phyloP scores from a whole-genome alignment of 345 rosid species.

The Garcia nutans region DNA sequence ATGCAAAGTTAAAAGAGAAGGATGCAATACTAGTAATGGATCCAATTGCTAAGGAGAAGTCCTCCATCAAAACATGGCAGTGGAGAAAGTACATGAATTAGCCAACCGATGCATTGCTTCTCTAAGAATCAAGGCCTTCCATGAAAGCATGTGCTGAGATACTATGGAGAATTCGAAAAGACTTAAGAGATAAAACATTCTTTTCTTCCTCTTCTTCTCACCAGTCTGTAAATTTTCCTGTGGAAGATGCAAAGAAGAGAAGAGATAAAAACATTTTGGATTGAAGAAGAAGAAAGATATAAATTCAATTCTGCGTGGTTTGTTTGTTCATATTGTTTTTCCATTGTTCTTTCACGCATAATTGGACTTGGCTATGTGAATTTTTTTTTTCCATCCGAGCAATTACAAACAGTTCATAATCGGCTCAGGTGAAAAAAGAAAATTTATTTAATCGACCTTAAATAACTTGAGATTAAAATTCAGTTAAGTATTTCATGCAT shows the following conservation, averaged over 20 bases:
- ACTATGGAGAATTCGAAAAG: conserved; percentile 72
- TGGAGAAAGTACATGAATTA: conserved; percentile 59
- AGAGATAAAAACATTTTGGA: conserved; percentile 44
- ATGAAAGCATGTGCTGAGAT: conserved; percentile 73
- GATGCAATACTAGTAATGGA: conserved; percentile 76
- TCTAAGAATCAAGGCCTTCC: conserved; percentile 59
- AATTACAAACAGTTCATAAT: no score
- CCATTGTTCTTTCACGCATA: background rate
- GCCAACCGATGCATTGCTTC: conserved; percentile 62
- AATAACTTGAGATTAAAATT: no score
- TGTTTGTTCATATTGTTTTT: background rate
- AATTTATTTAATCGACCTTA: no score
- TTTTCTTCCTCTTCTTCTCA: conserved; percentile 41
- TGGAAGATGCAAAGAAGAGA: conserved; percentile 29
- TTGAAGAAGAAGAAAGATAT: conserved; percentile 37
- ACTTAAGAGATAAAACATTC: conserved; percentile 41
- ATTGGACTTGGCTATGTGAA: no score
- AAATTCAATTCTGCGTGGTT: conserved; percentile 43
- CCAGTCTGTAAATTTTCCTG: conserved; percentile 45
- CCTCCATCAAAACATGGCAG: conserved; percentile 55
- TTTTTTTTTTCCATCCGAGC: no score
- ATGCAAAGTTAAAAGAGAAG: conserved; percentile 56
- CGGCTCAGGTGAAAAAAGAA: no score
- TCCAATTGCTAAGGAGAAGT: conserved; percentile 58
- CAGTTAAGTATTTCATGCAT: background rate